Conservation (phyloP, 257 asterid species). For the Solanum dulcamara region DNA sequence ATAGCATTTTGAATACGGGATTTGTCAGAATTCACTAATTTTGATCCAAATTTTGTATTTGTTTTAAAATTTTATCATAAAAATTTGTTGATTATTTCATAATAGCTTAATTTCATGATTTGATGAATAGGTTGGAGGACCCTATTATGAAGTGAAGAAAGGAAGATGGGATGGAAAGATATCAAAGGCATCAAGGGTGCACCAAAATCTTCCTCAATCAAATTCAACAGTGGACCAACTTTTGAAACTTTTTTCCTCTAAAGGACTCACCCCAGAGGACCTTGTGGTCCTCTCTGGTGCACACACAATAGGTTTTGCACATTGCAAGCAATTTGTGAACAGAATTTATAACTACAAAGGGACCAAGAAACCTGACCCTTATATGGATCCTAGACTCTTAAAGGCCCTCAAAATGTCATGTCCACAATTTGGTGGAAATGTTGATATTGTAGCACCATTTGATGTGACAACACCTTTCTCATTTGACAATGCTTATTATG, state of each 20-base stretch:
- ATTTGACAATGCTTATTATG: conserved; percentile 82
- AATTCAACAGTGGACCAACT: conserved; percentile 58
- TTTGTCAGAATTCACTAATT: neutral
- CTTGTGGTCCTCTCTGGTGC: conserved; percentile 85
- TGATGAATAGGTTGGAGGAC: conserved; percentile 64
- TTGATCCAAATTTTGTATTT: neutral
- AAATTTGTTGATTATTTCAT: neutral
- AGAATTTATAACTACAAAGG: conserved; percentile 64
- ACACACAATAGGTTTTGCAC: conserved; percentile 87
- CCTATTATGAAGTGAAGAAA: conserved; percentile 78
- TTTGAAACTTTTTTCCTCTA: conserved; percentile 48
- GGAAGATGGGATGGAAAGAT: conserved; percentile 95
- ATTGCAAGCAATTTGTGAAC: conserved; percentile 59
- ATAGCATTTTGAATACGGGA: neutral
- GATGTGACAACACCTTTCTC: conserved; percentile 88
- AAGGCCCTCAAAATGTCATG: conserved; percentile 82
- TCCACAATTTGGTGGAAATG: conserved; percentile 73
- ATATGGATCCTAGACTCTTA: conserved; percentile 58
- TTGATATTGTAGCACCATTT: conserved; percentile 70
- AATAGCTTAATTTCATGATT: neutral
- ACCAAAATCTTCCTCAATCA: conserved; percentile 56
- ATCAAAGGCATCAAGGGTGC: conserved; percentile 62
- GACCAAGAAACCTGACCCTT: conserved; percentile 52
- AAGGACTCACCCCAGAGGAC: conserved; percentile 69
- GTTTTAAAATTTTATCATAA: neutral